Percentiles rank a stretch among this genome's conserved stretches.
Conservation (phyloP, 352 stramenopile species). For the Blastocystis sp. region DNA sequence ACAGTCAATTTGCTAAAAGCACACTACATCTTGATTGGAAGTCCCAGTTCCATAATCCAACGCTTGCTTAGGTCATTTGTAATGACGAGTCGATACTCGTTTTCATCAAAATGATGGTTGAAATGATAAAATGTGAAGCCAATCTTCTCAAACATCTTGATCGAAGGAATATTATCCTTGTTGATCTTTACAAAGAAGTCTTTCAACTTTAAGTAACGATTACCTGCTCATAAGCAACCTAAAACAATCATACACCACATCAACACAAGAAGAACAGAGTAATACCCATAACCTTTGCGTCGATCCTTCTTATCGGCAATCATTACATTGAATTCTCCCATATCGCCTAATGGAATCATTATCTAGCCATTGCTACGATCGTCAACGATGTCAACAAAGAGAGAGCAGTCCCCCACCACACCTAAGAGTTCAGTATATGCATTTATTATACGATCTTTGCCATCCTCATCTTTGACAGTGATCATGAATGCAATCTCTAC, state of each 20-base stretch:
- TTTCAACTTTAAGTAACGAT: slow-evolving; percentile 52
- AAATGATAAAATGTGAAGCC: slow-evolving; percentile 47
- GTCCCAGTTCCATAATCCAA: slow-evolving; percentile 38
- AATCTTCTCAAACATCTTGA: slow-evolving; percentile 62
- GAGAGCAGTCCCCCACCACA: slow-evolving; percentile 24
- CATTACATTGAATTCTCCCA: slow-evolving; percentile 63
- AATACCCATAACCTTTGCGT: slow-evolving; percentile 42
- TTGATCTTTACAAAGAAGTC: slow-evolving; percentile 62
- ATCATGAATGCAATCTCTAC: slow-evolving; percentile 53
- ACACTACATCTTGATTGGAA: slow-evolving; percentile 36
- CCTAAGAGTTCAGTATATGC: background rate
- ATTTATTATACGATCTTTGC: slow-evolving; percentile 29
- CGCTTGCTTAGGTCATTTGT: slow-evolving; percentile 36
- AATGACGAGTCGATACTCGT: slow-evolving; percentile 37
- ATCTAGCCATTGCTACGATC: background rate
- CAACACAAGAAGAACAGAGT: slow-evolving; percentile 45
- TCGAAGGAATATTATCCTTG: slow-evolving; percentile 54
- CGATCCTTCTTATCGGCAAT: slow-evolving; percentile 59
- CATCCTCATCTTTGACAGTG: slow-evolving; percentile 35
- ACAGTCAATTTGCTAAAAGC: background rate
- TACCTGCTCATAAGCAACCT: background rate
- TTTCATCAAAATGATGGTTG: slow-evolving; percentile 54
- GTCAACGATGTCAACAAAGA: slow-evolving; percentile 56
- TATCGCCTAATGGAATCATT: slow-evolving; percentile 15
- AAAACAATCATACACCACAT: slow-evolving; percentile 37